Evolutionary conservation across 257 asterid species (phyloP).

Genomic region (Penstemon newberryi): DNA sequence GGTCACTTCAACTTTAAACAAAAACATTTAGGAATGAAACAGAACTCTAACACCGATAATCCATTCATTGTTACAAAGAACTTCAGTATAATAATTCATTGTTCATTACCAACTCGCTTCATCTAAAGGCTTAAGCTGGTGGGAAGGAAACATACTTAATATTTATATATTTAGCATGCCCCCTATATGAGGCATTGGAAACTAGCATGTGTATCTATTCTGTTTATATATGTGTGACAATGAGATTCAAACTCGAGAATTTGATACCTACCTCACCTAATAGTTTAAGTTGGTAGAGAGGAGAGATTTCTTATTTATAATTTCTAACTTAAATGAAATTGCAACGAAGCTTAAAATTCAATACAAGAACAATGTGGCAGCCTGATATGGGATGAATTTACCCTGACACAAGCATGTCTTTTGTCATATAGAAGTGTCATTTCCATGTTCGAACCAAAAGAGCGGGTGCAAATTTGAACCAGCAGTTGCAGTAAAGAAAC

Average conservation of each 20-base stretch:
- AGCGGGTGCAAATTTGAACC: neutral
- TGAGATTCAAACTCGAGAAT: too few species aligned
- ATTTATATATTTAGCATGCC: too few species aligned
- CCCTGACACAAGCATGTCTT: neutral
- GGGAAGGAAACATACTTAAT: too few species aligned
- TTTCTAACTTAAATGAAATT: neutral
- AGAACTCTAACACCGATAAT: slow-evolving; percentile 1
- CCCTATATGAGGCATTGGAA: too few species aligned
- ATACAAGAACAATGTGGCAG: too few species aligned
- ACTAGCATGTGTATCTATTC: too few species aligned
- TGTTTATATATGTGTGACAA: too few species aligned
- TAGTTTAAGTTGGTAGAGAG: too few species aligned
- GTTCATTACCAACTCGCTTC: too few species aligned
- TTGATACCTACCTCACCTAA: too few species aligned
- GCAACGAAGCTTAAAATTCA: neutral
- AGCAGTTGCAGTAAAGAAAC: neutral
- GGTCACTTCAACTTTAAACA: slow-evolving; percentile 13
- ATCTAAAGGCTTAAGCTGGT: too few species aligned
- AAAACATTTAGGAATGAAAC: neutral
- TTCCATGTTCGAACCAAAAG: neutral
- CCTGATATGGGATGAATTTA: neutral
- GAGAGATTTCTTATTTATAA: too few species aligned
- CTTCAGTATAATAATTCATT: slow-evolving; percentile 7
- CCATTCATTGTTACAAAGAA: slow-evolving; percentile 4
- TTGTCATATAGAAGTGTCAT: neutral